phyloP scores from a whole-genome alignment of 2,329 filamentous ascomycete genomes.

The Microcyclospora tardicrescens region DNA sequence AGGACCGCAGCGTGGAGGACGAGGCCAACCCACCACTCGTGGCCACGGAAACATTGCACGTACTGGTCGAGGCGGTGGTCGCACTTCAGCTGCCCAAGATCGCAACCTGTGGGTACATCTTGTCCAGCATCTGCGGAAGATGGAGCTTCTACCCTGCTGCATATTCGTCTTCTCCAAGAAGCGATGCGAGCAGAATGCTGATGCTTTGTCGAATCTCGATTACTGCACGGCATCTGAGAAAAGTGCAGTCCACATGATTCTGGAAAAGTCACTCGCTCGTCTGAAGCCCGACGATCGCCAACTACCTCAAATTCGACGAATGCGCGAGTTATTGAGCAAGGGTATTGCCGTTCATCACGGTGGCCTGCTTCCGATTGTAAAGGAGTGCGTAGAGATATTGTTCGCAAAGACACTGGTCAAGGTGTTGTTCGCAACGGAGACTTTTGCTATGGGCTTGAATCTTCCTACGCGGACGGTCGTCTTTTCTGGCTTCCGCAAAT shows the following conservation, averaged over 20 bases:
- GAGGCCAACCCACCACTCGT: conserved; percentile 42
- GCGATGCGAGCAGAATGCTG: conserved; percentile 91
- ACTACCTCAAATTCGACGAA: conserved; percentile 80
- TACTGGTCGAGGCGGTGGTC: conserved; percentile 69
- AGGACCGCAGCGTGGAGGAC: conserved; percentile 39
- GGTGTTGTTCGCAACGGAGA: conserved; percentile 93
- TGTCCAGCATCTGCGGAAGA: conserved; percentile 79
- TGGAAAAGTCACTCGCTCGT: conserved; percentile 85
- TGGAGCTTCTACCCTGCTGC: conserved; percentile 76
- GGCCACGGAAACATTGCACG: conserved; percentile 78
- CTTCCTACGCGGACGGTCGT: conserved; percentile 91
- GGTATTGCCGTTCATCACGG: conserved; percentile 96
- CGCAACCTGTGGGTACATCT: conserved; percentile 95
- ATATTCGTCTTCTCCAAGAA: conserved; percentile 99
- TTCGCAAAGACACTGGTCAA: conserved; percentile 94
- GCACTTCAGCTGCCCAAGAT: conserved; percentile 83
- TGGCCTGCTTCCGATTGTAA: conserved; percentile 86
- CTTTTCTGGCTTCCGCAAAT: conserved; percentile 93
- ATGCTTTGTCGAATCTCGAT: conserved; percentile 87
- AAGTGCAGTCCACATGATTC: conserved; percentile 93
- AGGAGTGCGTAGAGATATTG: conserved; percentile 92
- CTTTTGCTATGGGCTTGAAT: conserved; percentile 96
- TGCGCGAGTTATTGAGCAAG: conserved; percentile 71
- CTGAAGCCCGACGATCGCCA: conserved; percentile 79
- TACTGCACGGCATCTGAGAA: conserved; percentile 90